A percentile compares a stretch with the other conserved stretches of the same genome.
phyloP scores from a whole-genome alignment of 148 eudicot species.

The Camellia lanceoleosa region DNA sequence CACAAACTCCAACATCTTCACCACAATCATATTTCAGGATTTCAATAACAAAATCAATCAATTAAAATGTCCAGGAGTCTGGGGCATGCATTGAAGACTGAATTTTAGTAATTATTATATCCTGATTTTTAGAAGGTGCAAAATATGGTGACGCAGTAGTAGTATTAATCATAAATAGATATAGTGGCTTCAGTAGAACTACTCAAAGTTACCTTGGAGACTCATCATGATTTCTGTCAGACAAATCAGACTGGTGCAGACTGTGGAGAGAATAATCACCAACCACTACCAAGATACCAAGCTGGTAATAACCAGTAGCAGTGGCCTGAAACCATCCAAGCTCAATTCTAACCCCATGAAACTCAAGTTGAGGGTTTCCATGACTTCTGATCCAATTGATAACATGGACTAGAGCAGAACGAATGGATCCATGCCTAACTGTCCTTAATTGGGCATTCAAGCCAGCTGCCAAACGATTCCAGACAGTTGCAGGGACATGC shows the following conservation, averaged over 20 bases:
- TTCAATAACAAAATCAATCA: not conserved
- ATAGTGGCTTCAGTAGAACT: not conserved
- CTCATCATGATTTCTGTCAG: conserved; percentile 32
- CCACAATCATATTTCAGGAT: not conserved
- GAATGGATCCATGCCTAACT: conserved; percentile 61
- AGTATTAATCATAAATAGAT: not conserved
- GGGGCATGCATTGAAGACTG: not conserved
- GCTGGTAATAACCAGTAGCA: conserved; percentile 70
- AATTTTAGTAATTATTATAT: not conserved
- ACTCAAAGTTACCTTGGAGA: conserved; percentile 41
- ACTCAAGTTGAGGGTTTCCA: conserved; percentile 77
- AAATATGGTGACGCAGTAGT: not conserved
- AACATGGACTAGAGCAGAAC: conserved; percentile 59
- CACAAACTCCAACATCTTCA: not conserved
- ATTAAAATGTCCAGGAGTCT: not conserved
- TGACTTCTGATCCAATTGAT: conserved; percentile 69
- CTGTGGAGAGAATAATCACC: conserved; percentile 44
- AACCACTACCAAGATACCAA: conserved; percentile 66
- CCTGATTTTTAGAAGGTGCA: not conserved
- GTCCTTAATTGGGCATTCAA: conserved; percentile 80
- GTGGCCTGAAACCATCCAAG: conserved; percentile 89
- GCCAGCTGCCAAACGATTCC: conserved; percentile 82
- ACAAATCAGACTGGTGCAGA: conserved; percentile 35
- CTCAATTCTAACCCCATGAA: conserved; percentile 75
- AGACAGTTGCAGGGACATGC: conserved; percentile 82